Evolutionary conservation across 164 flowering plant genomes (phyloP), one percentile per base, ranked within the genome.

Genomic region (Stephania japonica): DNA sequence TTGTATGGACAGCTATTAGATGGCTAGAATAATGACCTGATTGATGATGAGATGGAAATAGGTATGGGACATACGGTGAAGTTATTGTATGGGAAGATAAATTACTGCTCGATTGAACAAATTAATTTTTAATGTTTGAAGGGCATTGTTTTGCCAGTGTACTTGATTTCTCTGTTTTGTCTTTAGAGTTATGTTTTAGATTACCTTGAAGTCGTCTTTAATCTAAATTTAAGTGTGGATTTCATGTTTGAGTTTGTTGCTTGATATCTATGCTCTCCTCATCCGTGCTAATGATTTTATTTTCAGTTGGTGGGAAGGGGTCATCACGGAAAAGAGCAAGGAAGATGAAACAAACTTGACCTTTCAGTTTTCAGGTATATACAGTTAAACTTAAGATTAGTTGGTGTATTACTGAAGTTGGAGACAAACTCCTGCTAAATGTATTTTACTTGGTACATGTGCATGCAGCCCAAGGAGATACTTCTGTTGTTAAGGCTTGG

Each of bases 221-320:
- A 32, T 32, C 38, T 32, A 32, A 32, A 32, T 32, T 32, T 32
- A 4, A 32, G 38, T 32, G 38, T 0, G 38, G 1, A 32, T 32
- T 21, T 56, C 7, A 59, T 59, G 9, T 59, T 21, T 47, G 53
- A 42, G 11, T 71, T 38, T 18, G 69, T 76, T 41, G 63, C 19
- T n/a, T 68, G 21, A 6, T 56, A 13, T 27, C 1, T 61, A 18
- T 8, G 47, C 68, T 44, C 24, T 41, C 77, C 67, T 66, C 61
- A 72, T 73, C 56, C 62, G 25, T 21, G 5, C 27, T 19, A 42
- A 7, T 44, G 11, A 47, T 74, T 71, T 73, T 43, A 76, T 68
- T 73, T 78, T 64, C 88, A 95, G 99, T 79, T 93, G 99, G 99
- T 75, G 90, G 84, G 98, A 92, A 85, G 98, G 97, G 73, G 79